These are phyloP conservation scores for Sanghuangporus weigelae DNA, from an alignment of 1,284 basidiomycete species.

Conservation along the genomic window DNA sequence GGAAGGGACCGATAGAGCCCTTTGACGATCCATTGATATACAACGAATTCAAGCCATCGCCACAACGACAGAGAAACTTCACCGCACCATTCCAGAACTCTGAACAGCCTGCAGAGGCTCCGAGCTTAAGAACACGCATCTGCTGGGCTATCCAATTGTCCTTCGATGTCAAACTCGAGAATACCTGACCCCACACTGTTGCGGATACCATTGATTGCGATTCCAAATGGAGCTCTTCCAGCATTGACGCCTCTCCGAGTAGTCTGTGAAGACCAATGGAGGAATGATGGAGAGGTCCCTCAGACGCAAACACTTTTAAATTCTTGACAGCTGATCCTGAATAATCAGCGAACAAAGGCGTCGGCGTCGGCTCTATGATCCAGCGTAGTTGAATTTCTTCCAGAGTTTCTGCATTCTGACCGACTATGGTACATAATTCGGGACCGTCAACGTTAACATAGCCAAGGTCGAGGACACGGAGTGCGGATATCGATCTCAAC, in stretches of 20 bases:
- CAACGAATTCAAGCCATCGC: not conserved
- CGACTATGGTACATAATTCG: slow-evolving; percentile 2
- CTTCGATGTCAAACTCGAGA: not conserved
- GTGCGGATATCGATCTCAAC: not conserved
- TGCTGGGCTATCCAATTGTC: not conserved
- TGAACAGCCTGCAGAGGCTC: slow-evolving; percentile 1
- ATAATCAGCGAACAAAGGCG: slow-evolving; percentile 5
- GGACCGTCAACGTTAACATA: not conserved
- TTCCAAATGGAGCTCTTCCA: slow-evolving; percentile 8
- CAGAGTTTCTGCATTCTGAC: slow-evolving; percentile 6
- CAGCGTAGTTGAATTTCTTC: slow-evolving; percentile 12
- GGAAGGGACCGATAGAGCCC: slow-evolving; percentile 7
- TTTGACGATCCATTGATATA: slow-evolving; percentile 11
- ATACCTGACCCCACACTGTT: not conserved
- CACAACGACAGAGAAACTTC: slow-evolving; percentile 9
- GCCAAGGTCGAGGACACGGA: slow-evolving; percentile 12
- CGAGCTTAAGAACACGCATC: slow-evolving; percentile 3
- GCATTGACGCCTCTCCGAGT: slow-evolving; percentile 1
- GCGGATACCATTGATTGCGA: slow-evolving; percentile 11
- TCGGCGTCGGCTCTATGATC: slow-evolving; percentile 6
- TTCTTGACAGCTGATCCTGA: not conserved
- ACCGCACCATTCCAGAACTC: slow-evolving; percentile 12
- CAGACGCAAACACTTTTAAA: slow-evolving; percentile 1
- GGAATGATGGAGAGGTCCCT: slow-evolving; percentile 1
- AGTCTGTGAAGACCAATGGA: not conserved